Base-by-base conservation (phyloP, 768 basidiomycete genomes). In the Naganishia randhawae region DNA sequence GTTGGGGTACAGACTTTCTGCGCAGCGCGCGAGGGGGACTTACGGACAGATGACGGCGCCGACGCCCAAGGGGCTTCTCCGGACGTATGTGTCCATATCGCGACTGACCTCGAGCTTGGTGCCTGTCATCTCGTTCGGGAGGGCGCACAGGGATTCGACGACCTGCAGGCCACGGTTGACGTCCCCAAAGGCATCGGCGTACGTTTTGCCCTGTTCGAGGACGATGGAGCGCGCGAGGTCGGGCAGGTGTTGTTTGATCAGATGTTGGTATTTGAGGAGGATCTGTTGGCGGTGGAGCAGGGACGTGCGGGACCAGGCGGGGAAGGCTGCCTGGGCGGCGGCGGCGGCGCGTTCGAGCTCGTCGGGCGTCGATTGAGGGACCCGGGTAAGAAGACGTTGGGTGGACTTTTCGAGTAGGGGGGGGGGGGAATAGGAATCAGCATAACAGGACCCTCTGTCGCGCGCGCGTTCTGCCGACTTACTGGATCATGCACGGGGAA, bases 181-280 rank as follows among this genome's bases (percentile, higher is more conserved):
- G 79, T 99, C 95, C 0, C 95, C 95, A 71, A 92, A 91, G 0
- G 95, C 95, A 81, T 99, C 95, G 71, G 89, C 86, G 50, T 90
- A 81, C 0, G 95, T 99, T 82, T 97, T 97, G 17, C 95, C 95
- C 81, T 98, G 95, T 78, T 97, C 94, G 25, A 97, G 81, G 29
- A 94, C 92, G 65, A 97, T 97, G 73, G 88, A 92, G 50, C 83
- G 84, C 0, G 93, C 94, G 65, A 99, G 84, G 57, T 88, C 88
- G 73, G 92, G 91, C 9, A 88, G 85, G 77, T 97, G 87, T 77
- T 90, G 83, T 51, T 93, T 88, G 66, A 99, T 86, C 32, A 91
- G 84, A 68, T 87, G 85, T 76, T 97, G 95, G 33, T 98, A 84
- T 93, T 96, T 91, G 67, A 97, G 82, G 63, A 88, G 88, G 78